A percentile compares a stretch with the other conserved stretches of the same genome.
phyloP scores from a whole-genome alignment of 768 basidiomycete genomes.

The Hericium coralloides region DNA sequence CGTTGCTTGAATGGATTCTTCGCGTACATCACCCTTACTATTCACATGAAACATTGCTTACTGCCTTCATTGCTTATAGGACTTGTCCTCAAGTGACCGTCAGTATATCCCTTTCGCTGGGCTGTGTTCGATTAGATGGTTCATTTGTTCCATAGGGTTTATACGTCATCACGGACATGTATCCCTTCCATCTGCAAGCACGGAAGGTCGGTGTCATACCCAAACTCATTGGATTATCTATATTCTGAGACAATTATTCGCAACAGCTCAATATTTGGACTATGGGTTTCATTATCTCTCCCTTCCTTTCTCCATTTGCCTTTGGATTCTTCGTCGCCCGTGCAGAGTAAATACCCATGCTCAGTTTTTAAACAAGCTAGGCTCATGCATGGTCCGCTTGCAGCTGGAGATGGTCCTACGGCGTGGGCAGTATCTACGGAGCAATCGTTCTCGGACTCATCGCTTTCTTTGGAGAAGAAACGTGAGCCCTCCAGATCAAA shows the following conservation, averaged over 20 bases:
- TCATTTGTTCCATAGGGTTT: conserved; percentile 32
- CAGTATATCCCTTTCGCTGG: background rate
- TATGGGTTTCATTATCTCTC: conserved; percentile 62
- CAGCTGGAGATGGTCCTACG: conserved; percentile 61
- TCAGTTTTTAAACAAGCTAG: background rate
- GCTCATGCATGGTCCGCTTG: background rate
- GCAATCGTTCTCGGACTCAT: conserved; percentile 48
- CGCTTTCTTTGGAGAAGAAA: conserved; percentile 55
- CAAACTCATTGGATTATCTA: background rate
- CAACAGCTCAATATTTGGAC: conserved; percentile 59
- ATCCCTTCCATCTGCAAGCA: conserved; percentile 62
- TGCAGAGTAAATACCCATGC: conserved; percentile 24
- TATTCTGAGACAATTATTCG: background rate
- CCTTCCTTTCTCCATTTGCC: conserved; percentile 54
- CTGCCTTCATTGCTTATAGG: conserved; percentile 13
- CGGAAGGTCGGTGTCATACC: conserved; percentile 36
- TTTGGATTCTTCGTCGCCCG: conserved; percentile 62
- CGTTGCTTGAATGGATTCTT: conserved; percentile 53
- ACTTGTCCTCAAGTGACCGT: conserved; percentile 56
- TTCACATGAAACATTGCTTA: background rate
- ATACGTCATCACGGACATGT: conserved; percentile 54
- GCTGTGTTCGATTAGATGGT: background rate
- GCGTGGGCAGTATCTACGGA: conserved; percentile 52
- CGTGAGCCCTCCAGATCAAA: conserved; percentile 25
- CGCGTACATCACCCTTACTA: conserved; percentile 26